Percentiles rank a stretch among this genome's conserved stretches.
phyloP scores from a whole-genome alignment of 768 basidiomycete species.

The Lentinula boryana region DNA sequence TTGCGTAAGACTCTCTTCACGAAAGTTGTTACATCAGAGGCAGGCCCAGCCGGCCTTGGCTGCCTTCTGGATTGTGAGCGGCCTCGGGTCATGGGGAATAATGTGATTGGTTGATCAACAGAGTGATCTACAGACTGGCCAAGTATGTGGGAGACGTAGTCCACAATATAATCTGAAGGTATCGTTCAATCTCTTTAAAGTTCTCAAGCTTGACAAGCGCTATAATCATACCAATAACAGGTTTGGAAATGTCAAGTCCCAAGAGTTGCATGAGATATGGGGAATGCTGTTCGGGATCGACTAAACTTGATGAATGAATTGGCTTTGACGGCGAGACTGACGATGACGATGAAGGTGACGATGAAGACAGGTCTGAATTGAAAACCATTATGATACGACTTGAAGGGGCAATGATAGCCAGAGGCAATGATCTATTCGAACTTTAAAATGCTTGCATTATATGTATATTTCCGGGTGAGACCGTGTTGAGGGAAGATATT shows the following conservation, averaged over 20 bases:
- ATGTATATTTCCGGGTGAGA: neutral
- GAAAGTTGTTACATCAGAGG: conserved; percentile 33
- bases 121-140: conserved; percentile 30
- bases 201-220: neutral
- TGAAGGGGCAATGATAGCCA: neutral
- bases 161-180: conserved; percentile 62
- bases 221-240: conserved; percentile 43
- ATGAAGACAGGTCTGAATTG: neutral
- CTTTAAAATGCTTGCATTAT: neutral
- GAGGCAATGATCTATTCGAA: neutral
- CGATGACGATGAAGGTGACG: neutral
- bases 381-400: neutral
- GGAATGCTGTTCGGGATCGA: conserved; percentile 11
- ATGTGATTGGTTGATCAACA: conserved; percentile 54
- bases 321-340: neutral
- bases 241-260: conserved; percentile 52
- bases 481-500: neutral
- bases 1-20: conserved; percentile 62
- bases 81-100: conserved; percentile 39
- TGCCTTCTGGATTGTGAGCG: conserved; percentile 33
- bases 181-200: neutral
- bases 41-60: conserved; percentile 38
- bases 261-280: conserved; percentile 64
- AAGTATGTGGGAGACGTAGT: conserved; percentile 64
- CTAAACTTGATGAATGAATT: neutral